phyloP scores from a whole-genome alignment of 148 eudicot genomes.

The Rheum nobile region DNA sequence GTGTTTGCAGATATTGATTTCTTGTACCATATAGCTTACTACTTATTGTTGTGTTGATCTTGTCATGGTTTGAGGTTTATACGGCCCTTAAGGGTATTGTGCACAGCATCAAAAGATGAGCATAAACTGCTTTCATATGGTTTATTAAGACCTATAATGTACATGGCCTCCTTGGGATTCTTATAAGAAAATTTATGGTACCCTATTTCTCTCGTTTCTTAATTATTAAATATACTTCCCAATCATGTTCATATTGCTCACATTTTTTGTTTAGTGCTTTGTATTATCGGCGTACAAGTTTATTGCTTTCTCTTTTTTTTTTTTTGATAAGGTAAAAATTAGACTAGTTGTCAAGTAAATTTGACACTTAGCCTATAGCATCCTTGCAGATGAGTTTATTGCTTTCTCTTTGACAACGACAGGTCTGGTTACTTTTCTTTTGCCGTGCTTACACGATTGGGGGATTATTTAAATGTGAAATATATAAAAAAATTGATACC shows the following conservation, averaged over 20 bases:
- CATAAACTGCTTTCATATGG: neutral
- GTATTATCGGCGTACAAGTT: neutral
- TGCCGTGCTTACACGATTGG: neutral
- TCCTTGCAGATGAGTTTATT: no score
- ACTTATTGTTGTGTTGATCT: neutral
- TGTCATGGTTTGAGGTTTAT: neutral
- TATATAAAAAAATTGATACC: neutral
- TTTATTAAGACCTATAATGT: neutral
- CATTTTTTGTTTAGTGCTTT: neutral
- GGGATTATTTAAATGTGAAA: neutral
- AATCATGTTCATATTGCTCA: neutral
- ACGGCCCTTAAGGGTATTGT: neutral
- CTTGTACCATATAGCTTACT: neutral
- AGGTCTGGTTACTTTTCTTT: neutral
- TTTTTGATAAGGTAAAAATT: no score
- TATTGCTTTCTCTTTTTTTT: neutral
- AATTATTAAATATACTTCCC: neutral
- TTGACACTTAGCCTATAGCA: no score
- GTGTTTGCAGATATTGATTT: constrained; percentile 3
- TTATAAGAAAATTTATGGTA: constrained; percentile 1
- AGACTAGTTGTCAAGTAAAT: no score
- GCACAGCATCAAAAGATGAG: neutral
- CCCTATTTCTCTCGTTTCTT: neutral
- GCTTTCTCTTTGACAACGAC: neutral
- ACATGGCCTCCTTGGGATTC: constrained; percentile 1